These are phyloP conservation scores for Tricholoma furcatifolium DNA, from an alignment of 768 basidiomycete species.

Conservation along the genomic window DNA sequence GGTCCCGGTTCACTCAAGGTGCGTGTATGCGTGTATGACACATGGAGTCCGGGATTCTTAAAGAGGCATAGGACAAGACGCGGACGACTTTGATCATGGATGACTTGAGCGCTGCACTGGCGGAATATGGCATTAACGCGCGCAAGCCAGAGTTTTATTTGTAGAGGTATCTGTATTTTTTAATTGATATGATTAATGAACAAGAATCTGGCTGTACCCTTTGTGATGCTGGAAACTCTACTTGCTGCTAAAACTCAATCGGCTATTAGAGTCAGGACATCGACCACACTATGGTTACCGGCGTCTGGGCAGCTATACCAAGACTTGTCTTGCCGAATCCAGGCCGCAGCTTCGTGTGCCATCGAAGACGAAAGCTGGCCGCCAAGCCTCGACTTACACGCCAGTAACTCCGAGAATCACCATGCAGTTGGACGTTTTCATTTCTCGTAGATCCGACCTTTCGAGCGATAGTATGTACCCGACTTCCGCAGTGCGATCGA, in stretches of 20 bases:
- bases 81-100: constrained; percentile 97
- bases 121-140: constrained; percentile 94
- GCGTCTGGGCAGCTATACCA: no score
- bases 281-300: no score
- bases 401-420: no score
- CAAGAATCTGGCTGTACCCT: background rate
- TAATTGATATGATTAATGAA: background rate
- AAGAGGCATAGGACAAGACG: constrained; percentile 70
- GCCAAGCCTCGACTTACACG: no score
- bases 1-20: constrained; percentile 70
- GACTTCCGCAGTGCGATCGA: no score
- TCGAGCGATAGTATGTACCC: no score
- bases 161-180: constrained; percentile 29
- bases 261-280: no score
- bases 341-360: no score
- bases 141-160: constrained; percentile 95
- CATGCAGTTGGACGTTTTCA: no score
- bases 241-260: background rate
- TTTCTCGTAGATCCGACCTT: no score
- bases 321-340: no score
- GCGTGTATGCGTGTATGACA: constrained; percentile 5
- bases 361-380: no score
- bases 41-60: background rate
- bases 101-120: constrained; percentile 86
- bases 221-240: background rate